phyloP scores from a whole-genome alignment of 805 yeast genomes.

The Ogataea parapolymorpha region DNA sequence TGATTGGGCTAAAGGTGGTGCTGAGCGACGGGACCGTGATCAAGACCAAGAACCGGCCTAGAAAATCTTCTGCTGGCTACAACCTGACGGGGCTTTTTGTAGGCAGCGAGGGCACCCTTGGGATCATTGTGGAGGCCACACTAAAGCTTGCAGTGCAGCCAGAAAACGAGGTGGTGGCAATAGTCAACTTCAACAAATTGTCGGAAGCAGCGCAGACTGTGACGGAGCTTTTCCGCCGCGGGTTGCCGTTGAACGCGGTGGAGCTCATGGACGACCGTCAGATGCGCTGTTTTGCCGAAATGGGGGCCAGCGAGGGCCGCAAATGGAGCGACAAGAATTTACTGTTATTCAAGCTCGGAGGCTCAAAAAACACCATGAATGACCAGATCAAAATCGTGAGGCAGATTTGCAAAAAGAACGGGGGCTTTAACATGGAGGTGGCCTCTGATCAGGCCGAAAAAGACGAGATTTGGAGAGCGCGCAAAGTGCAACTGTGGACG shows the following conservation, averaged over 20 bases:
- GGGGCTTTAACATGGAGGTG: constrained; percentile 53
- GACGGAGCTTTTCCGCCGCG: constrained; percentile 54
- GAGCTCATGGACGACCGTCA: constrained; percentile 68
- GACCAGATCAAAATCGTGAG: constrained; percentile 47
- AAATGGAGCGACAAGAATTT: constrained; percentile 31
- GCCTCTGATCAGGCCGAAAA: constrained; percentile 60
- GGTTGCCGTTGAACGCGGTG: constrained; percentile 66
- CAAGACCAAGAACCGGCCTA: constrained; percentile 70
- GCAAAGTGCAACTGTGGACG: constrained; percentile 68
- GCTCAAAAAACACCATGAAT: constrained; percentile 36
- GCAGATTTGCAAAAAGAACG: constrained; percentile 48
- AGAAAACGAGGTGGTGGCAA: constrained; percentile 59
- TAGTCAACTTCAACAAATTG: constrained; percentile 62
- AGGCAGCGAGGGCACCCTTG: constrained; percentile 77
- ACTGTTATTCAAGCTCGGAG: constrained; percentile 62
- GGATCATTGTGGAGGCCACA: constrained; percentile 72
- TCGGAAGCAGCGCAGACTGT: constrained; percentile 69
- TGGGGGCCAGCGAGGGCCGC: constrained; percentile 36
- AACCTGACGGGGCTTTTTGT: constrained; percentile 67
- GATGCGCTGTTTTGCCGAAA: constrained; percentile 60
- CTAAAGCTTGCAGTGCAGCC: constrained; percentile 66
- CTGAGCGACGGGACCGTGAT: constrained; percentile 76
- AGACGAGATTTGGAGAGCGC: constrained; percentile 66
- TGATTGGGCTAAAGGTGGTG: constrained; percentile 66
- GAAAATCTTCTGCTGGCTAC: constrained; percentile 78